phyloP scores from a whole-genome alignment of 352 stramenopile species.

The Phytophthora colocasiae region DNA sequence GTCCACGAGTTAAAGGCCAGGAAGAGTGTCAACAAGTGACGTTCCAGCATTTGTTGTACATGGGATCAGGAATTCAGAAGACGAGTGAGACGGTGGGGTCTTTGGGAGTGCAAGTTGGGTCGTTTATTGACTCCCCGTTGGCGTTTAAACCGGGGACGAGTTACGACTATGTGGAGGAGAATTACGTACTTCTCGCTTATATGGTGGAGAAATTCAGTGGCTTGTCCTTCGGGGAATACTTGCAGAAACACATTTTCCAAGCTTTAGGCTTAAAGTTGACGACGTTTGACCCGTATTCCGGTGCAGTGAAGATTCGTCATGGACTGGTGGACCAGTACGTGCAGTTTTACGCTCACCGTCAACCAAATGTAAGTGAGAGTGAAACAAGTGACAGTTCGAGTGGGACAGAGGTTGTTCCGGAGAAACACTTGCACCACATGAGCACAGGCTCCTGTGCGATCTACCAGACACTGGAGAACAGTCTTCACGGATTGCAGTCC shows the following conservation, averaged over 20 bases:
- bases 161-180: conserved; percentile 59
- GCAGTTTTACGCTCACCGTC: conserved; percentile 50
- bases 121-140: conserved; percentile 62
- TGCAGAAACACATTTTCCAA: conserved; percentile 49
- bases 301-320: conserved; percentile 30
- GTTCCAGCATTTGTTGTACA: conserved; percentile 71
- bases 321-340: conserved; percentile 61
- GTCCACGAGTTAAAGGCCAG: conserved; percentile 32
- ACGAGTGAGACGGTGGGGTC: conserved; percentile 24
- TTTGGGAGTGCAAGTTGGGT: conserved; percentile 44
- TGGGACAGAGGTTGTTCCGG: conserved; percentile 8
- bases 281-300: conserved; percentile 57
- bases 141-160: conserved; percentile 58
- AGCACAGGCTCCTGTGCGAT: conserved; percentile 60
- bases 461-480: conserved; percentile 46
- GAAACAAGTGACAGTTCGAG: conserved; percentile 11
- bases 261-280: conserved; percentile 47
- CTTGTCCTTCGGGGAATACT: conserved; percentile 43
- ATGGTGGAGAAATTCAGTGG: conserved; percentile 72
- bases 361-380: conserved; percentile 10
- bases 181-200: conserved; percentile 67
- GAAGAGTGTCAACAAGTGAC: conserved; percentile 56
- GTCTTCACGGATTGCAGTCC: conserved; percentile 51
- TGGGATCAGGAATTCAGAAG: conserved; percentile 59
- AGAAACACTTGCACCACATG: conserved; percentile 39